Evolutionary conservation across 2,329 filamentous ascomycete species (phyloP).

Genomic region (Rhynchosporium secalis): DNA sequence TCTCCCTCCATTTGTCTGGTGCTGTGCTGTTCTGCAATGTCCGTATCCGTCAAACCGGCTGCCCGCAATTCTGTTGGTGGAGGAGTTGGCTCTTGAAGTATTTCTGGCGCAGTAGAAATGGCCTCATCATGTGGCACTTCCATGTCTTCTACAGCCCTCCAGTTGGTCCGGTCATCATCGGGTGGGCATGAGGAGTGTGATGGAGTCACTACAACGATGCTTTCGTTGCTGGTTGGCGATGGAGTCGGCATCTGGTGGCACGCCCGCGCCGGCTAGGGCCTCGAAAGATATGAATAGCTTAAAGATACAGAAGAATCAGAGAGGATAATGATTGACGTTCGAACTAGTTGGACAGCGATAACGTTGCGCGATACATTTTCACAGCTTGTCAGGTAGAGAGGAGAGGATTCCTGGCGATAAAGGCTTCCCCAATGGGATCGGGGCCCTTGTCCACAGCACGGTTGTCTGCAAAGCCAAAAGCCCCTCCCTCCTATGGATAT

Average conservation of each 20-base stretch:
- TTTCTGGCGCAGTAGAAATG: slow-evolving; percentile 34
- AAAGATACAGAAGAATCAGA: slow-evolving; percentile 37
- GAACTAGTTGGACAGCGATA: slow-evolving; percentile 35
- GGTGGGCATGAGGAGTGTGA: slow-evolving; percentile 46
- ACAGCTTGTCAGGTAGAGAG: slow-evolving; percentile 20
- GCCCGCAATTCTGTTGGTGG: slow-evolving; percentile 33
- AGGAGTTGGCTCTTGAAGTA: slow-evolving; percentile 36
- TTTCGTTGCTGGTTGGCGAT: slow-evolving; percentile 37
- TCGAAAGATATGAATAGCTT: slow-evolving; percentile 28
- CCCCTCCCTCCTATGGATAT: background rate
- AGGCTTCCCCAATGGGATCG: slow-evolving; percentile 24
- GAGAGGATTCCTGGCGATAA: background rate
- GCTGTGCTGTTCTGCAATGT: slow-evolving; percentile 38
- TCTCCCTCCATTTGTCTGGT: slow-evolving; percentile 46
- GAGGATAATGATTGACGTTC: slow-evolving; percentile 25
- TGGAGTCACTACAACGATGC: slow-evolving; percentile 31
- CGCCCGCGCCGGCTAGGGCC: slow-evolving; percentile 37
- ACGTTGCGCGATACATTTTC: slow-evolving; percentile 27
- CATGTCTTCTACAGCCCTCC: slow-evolving; percentile 41
- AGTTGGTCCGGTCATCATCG: slow-evolving; percentile 42
- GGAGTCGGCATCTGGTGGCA: slow-evolving; percentile 41
- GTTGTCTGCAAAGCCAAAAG: slow-evolving; percentile 16
- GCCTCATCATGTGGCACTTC: slow-evolving; percentile 36
- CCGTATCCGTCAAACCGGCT: slow-evolving; percentile 38
- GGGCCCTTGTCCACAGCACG: background rate